Evolutionary conservation across 495 filamentous ascomycete genomes (phyloP).

Genomic region (Daldinia grandis): DNA sequence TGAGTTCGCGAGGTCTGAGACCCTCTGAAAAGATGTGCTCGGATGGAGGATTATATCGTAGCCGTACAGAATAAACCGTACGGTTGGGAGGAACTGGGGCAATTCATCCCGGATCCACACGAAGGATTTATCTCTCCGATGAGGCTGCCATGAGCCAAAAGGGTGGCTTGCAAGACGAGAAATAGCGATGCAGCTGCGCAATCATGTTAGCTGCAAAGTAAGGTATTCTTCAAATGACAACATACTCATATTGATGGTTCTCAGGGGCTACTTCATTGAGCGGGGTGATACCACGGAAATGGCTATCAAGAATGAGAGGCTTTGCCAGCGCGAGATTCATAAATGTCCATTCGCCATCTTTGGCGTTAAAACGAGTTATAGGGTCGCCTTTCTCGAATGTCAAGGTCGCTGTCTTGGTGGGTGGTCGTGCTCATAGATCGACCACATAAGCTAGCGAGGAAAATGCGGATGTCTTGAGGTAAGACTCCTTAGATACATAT

Average conservation of each 20-base stretch:
- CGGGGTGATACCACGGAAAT: background rate
- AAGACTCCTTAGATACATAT: background rate
- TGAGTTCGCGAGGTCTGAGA: background rate
- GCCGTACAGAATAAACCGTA: background rate
- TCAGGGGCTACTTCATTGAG: background rate
- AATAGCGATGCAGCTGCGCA: background rate
- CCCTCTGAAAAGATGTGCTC: background rate
- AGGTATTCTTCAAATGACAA: background rate
- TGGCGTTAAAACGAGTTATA: background rate
- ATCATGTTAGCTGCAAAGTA: background rate
- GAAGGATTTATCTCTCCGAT: background rate
- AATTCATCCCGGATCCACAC: slow-evolving; percentile 1
- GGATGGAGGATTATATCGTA: background rate
- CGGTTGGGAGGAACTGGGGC: background rate
- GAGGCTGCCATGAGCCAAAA: background rate
- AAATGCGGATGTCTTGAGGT: background rate
- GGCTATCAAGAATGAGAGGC: background rate
- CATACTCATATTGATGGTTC: background rate
- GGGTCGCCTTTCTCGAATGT: background rate
- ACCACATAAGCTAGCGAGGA: background rate
- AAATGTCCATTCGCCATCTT: background rate
- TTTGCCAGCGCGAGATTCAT: background rate
- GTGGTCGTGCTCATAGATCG: background rate
- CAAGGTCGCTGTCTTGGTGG: background rate
- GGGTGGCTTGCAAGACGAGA: background rate